phyloP scores from a whole-genome alignment of 2,329 filamentous ascomycete genomes.

The Helotiales sp. region DNA sequence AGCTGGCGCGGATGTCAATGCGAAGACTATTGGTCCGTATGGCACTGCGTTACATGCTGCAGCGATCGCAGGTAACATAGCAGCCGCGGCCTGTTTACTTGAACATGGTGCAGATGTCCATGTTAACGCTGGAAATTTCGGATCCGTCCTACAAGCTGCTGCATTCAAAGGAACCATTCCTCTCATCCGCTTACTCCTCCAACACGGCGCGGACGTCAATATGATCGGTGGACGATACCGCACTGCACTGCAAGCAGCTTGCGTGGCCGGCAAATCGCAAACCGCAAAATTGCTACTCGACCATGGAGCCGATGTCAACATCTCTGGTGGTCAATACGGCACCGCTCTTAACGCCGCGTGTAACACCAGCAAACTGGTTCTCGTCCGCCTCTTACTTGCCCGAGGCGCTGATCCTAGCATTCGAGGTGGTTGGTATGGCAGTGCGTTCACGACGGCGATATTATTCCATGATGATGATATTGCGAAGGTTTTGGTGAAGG shows the following conservation, averaged over 20 bases:
- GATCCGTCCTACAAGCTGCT: not conserved
- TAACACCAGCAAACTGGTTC: not conserved
- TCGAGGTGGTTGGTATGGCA: not conserved
- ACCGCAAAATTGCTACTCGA: not conserved
- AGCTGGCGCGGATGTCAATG: slow-evolving; percentile 1
- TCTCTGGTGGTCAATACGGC: not conserved
- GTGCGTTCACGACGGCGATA: not conserved
- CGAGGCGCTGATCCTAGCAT: slow-evolving; percentile 3
- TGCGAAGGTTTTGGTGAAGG: not conserved
- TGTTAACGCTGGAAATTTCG: not conserved
- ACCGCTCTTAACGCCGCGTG: slow-evolving; percentile 5
- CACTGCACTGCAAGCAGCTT: slow-evolving; percentile 7
- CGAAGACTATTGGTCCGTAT: not conserved
- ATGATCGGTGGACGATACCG: not conserved
- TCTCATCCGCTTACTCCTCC: not conserved
- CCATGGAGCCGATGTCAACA: not conserved
- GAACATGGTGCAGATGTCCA: not conserved
- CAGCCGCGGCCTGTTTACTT: not conserved
- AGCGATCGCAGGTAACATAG: not conserved
- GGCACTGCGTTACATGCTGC: slow-evolving; percentile 6
- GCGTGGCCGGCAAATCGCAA: not conserved
- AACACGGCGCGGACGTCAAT: slow-evolving; percentile 7
- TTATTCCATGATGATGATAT: not conserved
- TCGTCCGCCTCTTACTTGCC: not conserved
- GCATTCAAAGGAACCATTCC: not conserved